Evolutionary conservation across 2,329 filamentous ascomycete genomes (phyloP), one percentile per base, ranked within the genome.

Genomic region (Ophiostoma novo-ulmi): DNA sequence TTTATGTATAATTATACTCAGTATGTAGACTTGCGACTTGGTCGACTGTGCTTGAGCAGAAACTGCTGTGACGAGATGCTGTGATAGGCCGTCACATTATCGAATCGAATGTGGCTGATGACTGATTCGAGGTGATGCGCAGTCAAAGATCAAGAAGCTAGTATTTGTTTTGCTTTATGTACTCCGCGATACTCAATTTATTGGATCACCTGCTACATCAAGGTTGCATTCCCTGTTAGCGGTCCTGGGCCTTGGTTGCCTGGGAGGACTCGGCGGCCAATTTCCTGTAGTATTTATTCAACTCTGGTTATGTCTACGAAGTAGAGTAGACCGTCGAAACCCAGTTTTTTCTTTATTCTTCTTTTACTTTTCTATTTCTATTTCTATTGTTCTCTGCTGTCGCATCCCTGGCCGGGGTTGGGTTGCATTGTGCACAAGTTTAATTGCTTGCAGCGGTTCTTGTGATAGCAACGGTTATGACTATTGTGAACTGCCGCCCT

Each of bases 381-480:
- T 10, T 58, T 58, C 52, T 58, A 58, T 58, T 58, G 52, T 58
- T 58, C 52, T 58, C 52, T 58, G 52, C 7, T 6, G 14, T 48
- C 52, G 26, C 52, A 26, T 13, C 52, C 52, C 22, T 58, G 22
- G 22, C 13, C 22, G 52, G 52, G 8, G 11, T 26, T 10, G 52
- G 52, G 52, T 58, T 58, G n/a, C 52, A 58, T 58, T 58, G 52
- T 58, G 52, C 31, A 1, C 13, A 48, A 26, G 52, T 58, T 26
- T 26, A 26, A 58, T 58, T 58, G 52, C n/a, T 58, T 58, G 52
- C 52, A 58, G 52, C 52, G 52, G 52, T 10, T 26, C n/a, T 58
- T 48, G 44, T 48, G 44, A 48, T 48, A 17, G 44, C 44, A 48
- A 20, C 8, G 41, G 14, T 11, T 44, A 44, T 13, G 48, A 58